Conservation (phyloP, 805 yeast genomes). For the Starmera amethionina region DNA sequence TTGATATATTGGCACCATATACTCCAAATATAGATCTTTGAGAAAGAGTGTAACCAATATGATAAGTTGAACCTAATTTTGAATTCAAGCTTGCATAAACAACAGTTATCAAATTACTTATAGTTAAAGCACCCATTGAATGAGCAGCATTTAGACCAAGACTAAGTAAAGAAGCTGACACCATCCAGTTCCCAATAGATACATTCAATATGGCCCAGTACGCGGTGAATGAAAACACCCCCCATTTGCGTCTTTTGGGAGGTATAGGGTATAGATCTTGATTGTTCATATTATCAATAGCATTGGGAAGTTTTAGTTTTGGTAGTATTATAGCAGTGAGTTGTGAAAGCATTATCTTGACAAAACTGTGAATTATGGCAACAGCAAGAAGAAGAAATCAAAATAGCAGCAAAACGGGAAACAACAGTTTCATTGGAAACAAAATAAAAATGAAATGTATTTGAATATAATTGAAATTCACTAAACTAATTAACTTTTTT, state of each 20-base stretch:
- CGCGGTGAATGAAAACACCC: constrained; percentile 21
- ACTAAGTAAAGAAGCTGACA: constrained; percentile 27
- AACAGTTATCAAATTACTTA: constrained; percentile 30
- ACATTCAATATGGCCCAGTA: constrained; percentile 27
- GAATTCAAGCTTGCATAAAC: constrained; percentile 26
- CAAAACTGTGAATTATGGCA: too few species aligned
- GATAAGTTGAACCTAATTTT: constrained; percentile 30
- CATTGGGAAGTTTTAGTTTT: too few species aligned
- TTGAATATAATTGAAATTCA: too few species aligned
- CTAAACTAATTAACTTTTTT: too few species aligned
- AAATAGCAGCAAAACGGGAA: too few species aligned
- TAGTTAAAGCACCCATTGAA: constrained; percentile 30
- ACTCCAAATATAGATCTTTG: constrained; percentile 31
- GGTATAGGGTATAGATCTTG: constrained; percentile 32
- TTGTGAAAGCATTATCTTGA: too few species aligned
- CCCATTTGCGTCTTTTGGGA: constrained; percentile 27
- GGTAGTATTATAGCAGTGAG: too few species aligned
- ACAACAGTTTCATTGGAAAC: too few species aligned
- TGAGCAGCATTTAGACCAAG: constrained; percentile 29
- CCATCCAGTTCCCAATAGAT: constrained; percentile 26
- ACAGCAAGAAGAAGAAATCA: too few species aligned
- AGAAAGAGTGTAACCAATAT: constrained; percentile 27
- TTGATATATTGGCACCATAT: constrained; percentile 29
- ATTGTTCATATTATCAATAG: constrained; percentile 12
- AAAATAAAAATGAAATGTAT: too few species aligned